phyloP scores from a whole-genome alignment of 495 filamentous ascomycete species.

The Neurospora sp. region DNA sequence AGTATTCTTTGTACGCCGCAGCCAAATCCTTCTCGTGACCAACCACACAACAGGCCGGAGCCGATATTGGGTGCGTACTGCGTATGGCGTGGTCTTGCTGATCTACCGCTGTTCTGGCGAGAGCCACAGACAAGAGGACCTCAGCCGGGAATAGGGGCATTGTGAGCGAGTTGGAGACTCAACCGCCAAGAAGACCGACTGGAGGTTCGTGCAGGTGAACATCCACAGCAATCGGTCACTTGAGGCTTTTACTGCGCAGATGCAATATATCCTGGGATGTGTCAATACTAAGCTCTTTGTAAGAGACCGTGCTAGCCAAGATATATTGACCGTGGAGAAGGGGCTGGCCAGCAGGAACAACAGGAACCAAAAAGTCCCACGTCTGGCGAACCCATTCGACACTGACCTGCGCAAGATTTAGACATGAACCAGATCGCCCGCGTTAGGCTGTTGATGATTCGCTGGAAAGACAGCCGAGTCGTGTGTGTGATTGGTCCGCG shows the following conservation, averaged over 20 bases:
- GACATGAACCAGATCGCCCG: background rate
- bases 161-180: background rate
- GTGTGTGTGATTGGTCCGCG: background rate
- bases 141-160: background rate
- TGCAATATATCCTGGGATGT: background rate
- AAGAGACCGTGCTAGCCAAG: background rate
- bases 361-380: background rate
- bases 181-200: background rate
- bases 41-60: background rate
- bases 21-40: background rate
- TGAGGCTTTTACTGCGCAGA: background rate
- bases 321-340: background rate
- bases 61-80: background rate
- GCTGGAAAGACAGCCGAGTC: background rate
- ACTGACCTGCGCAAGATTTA: background rate
- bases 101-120: background rate
- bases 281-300: background rate
- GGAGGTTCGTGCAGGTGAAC: background rate
- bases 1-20: background rate
- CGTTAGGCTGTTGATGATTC: background rate
- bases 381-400: background rate
- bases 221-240: background rate
- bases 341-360: background rate
- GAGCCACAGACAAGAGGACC: background rate
- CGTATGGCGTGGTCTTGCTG: background rate